phyloP scores from a whole-genome alignment of 495 filamentous ascomycete species.

The Collariella sp. region DNA sequence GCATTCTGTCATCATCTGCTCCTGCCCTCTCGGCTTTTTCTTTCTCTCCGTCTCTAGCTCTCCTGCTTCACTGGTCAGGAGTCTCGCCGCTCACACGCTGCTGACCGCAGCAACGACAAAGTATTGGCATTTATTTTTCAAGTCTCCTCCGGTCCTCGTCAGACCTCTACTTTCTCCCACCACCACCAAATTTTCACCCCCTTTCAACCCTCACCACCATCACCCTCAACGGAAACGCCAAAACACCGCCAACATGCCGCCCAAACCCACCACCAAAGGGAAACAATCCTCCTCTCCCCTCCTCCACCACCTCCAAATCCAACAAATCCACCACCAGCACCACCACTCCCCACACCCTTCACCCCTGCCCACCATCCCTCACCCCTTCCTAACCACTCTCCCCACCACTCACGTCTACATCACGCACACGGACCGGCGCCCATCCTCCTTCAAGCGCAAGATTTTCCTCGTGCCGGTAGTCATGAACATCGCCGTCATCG shows the following conservation, averaged over 20 bases:
- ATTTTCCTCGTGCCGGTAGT: constrained; percentile 65
- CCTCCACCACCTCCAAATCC: background rate
- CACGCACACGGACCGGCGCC: constrained; percentile 63
- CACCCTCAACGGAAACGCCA: background rate
- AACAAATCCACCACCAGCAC: constrained; percentile 11
- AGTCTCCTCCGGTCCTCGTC: too few species aligned
- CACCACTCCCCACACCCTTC: constrained; percentile 50
- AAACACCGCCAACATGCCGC: constrained; percentile 15
- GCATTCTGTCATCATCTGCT: background rate
- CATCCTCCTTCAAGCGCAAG: constrained; percentile 56
- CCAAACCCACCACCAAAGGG: constrained; percentile 14
- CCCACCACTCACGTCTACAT: constrained; percentile 63
- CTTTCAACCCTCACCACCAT: background rate
- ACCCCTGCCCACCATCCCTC: constrained; percentile 48
- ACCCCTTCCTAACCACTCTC: constrained; percentile 54
- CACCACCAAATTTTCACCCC: background rate
- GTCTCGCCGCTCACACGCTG: background rate
- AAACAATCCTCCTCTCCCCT: constrained; percentile 9
- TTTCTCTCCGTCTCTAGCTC: background rate
- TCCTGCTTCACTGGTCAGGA: background rate
- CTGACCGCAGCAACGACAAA: too few species aligned
- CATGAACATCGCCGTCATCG: constrained; percentile 55
- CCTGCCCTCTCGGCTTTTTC: background rate
- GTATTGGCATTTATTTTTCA: too few species aligned
- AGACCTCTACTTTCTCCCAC: too few species aligned